Percentiles rank a stretch among this genome's conserved stretches.
phyloP scores from a whole-genome alignment of 1,284 basidiomycete species.

The Inonotus obliquus region DNA sequence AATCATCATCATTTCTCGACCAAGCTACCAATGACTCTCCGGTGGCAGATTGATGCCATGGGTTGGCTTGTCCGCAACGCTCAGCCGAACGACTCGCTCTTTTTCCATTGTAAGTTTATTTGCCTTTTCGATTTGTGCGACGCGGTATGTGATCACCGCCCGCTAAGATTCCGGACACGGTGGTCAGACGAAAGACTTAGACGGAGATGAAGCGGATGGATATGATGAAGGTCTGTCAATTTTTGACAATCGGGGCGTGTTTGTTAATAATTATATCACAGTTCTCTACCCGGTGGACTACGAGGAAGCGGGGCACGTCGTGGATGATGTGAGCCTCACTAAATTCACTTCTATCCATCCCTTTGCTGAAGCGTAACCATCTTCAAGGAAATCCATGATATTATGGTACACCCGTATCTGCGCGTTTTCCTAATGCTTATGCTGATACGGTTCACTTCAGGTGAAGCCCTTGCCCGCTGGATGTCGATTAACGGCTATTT shows the following conservation, averaged over 20 bases:
- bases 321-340: constrained; percentile 75
- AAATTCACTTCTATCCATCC: not conserved
- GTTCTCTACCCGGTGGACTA: constrained; percentile 86
- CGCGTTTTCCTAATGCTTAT: not conserved
- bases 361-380: not conserved
- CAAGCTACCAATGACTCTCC: not conserved
- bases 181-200: constrained; percentile 46
- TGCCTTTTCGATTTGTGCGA: no score
- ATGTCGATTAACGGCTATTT: constrained; percentile 85
- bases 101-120: constrained; percentile 77
- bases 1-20: not conserved
- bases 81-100: constrained; percentile 78
- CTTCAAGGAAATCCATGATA: constrained; percentile 58
- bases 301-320: constrained; percentile 65
- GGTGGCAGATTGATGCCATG: constrained; percentile 66
- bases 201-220: constrained; percentile 38
- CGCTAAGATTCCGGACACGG: constrained; percentile 48
- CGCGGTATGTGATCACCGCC: no score
- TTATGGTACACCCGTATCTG: constrained; percentile 45
- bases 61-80: constrained; percentile 85
- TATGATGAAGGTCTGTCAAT: constrained; percentile 32
- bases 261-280: constrained; percentile 24
- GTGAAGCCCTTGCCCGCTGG: constrained; percentile 72
- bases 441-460: constrained; percentile 7
- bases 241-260: not conserved